Evolutionary conservation across 164 flowering plant species (phyloP).

Genomic region (Stephania yunnanensis): DNA sequence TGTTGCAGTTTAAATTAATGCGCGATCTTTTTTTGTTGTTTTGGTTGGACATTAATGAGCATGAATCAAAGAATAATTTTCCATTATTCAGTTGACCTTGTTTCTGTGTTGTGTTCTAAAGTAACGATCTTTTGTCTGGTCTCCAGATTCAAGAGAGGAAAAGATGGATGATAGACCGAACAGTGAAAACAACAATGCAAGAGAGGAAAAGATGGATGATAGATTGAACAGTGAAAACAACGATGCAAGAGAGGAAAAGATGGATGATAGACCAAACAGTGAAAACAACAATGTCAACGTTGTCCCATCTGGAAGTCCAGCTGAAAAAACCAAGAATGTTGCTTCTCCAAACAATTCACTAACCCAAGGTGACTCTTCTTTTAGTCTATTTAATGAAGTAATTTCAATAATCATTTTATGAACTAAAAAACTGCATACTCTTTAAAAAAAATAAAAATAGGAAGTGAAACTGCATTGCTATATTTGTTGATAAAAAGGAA

Average conservation of each 20-base stretch:
- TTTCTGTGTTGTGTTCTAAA: too few species aligned
- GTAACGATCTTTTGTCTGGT: too few species aligned
- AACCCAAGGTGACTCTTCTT: slow-evolving; percentile 27
- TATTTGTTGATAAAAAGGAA: neutral
- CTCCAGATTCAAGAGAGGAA: too few species aligned
- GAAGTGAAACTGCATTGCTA: neutral
- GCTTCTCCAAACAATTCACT: slow-evolving; percentile 6
- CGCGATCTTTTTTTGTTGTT: too few species aligned
- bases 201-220: slow-evolving; percentile 16
- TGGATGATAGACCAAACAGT: slow-evolving; percentile 17
- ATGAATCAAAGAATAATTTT: too few species aligned
- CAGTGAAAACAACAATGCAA: neutral
- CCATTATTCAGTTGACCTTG: too few species aligned
- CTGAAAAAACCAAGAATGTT: slow-evolving; percentile 13
- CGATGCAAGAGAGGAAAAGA: slow-evolving; percentile 14
- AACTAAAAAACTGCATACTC: neutral
- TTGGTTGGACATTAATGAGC: too few species aligned
- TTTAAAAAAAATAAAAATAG: too few species aligned
- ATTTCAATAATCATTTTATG: neutral
- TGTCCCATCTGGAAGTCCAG: slow-evolving; percentile 14
- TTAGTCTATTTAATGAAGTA: neutral
- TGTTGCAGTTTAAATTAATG: too few species aligned
- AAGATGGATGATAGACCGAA: too few species aligned
- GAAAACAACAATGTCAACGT: neutral
- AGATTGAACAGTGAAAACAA: slow-evolving; percentile 10